Base-by-base conservation (phyloP, 208 protist genomes). In the Balamuthia mandrillaris region DNA sequence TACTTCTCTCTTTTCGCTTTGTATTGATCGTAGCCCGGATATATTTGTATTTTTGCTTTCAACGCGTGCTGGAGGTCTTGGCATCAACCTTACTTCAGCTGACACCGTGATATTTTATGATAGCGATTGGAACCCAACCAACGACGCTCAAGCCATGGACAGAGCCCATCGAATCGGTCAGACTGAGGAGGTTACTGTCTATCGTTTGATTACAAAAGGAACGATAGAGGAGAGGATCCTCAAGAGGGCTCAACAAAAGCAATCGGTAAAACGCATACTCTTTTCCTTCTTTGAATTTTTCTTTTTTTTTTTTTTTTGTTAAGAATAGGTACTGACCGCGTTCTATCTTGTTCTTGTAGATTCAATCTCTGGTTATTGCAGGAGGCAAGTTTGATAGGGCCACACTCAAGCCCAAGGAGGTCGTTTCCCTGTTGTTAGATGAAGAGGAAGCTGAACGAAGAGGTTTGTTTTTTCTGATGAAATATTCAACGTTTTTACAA, bases 101-200 rank as follows among this genome's bases (percentile, higher is more conserved):
- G 90, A 93, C 65, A 93, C 90, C 6, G 92, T 95, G 16, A 88
- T 95, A 45, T 87, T 94, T 21, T 93, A 91, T 74, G 92, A 95
- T 41, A 82, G 66, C n/a, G 91, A 94, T 74, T 95, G 92, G 90
- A 95, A 95, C 70, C 92, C 92, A 14, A 86, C 90, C 37, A 87
- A 86, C 35, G 92, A 95, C 84, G 81, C 93, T 24, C 93, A 95
- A 70, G 93, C 92, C n/a, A n/a, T n/a, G n/a, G n/a, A n/a, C n/a
- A n/a, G n/a, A n/a, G n/a, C n/a, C n/a, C n/a, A n/a, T n/a, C n/a
- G n/a, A n/a, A n/a, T n/a, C n/a, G n/a, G n/a, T n/a, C n/a, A n/a
- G n/a, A n/a, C n/a, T n/a, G n/a, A n/a, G n/a, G n/a, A n/a, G n/a
- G n/a, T n/a, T n/a, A n/a, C n/a, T n/a, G n/a, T n/a, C n/a, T n/a